Evolutionary conservation across 2,329 filamentous ascomycete genomes (phyloP).

Genomic region (Dendryphion nanum): DNA sequence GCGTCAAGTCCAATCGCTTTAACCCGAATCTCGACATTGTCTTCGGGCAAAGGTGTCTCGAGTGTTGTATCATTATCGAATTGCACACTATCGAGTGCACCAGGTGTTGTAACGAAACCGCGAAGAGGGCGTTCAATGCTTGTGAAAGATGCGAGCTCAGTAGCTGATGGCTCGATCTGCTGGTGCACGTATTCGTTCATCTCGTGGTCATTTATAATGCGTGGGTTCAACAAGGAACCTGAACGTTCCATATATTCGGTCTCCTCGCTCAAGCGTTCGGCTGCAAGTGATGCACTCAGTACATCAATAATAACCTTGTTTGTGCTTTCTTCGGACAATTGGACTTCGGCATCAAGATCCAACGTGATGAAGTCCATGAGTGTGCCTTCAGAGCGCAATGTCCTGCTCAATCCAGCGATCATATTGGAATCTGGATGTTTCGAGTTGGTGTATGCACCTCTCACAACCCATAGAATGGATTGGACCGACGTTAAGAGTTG

Average conservation of each 20-base stretch:
- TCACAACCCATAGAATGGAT: slow-evolving; percentile 10
- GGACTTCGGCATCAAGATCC: slow-evolving; percentile 11
- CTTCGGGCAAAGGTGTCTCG: slow-evolving; percentile 4
- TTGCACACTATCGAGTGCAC: slow-evolving; percentile 13
- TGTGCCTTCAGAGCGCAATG: slow-evolving; percentile 12
- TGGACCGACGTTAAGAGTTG: slow-evolving; percentile 3
- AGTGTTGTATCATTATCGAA: slow-evolving; percentile 16
- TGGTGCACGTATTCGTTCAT: slow-evolving; percentile 24
- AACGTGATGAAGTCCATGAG: slow-evolving; percentile 10
- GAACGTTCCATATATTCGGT: slow-evolving; percentile 17
- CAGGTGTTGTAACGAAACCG: slow-evolving; percentile 11
- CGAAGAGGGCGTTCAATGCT: slow-evolving; percentile 12
- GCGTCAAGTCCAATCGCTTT: slow-evolving; percentile 22
- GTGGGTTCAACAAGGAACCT: slow-evolving; percentile 14
- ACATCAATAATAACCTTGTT: slow-evolving; percentile 11
- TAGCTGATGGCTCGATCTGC: slow-evolving; percentile 15
- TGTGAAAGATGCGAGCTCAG: slow-evolving; percentile 13
- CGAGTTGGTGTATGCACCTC: slow-evolving; percentile 7
- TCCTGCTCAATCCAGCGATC: slow-evolving; percentile 11
- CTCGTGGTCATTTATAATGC: slow-evolving; percentile 15
- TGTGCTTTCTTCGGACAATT: slow-evolving; percentile 1
- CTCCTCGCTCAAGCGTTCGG: slow-evolving; percentile 5
- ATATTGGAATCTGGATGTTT: slow-evolving; percentile 11
- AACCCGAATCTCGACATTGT: slow-evolving; percentile 36
- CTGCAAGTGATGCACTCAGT: slow-evolving; percentile 6